Percentiles rank a stretch among this genome's conserved stretches.
These are phyloP conservation scores for Mangifera indica DNA, from an alignment of 345 rosid species.

Conservation along the genomic window DNA sequence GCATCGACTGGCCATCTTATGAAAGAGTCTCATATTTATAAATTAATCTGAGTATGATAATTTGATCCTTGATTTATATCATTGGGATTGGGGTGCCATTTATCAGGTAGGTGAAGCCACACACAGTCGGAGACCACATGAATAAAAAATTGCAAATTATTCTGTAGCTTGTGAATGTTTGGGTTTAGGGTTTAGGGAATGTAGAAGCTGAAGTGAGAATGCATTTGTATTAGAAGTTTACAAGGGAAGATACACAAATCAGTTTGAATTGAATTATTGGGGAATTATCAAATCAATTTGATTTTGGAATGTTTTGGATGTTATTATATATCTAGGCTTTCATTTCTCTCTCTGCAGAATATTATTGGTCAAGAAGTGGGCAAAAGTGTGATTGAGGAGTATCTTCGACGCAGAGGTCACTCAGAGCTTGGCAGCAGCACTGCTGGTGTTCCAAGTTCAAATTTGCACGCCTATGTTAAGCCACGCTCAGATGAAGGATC, in stretches of 20 bases:
- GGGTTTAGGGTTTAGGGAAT: too few relatives aligned
- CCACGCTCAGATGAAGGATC: slow-evolving; percentile 53
- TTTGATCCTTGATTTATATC: background rate
- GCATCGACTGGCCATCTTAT: background rate
- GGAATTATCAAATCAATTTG: background rate
- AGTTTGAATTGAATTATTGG: background rate
- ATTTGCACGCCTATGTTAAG: slow-evolving; percentile 71
- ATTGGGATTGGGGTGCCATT: background rate
- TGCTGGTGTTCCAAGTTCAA: slow-evolving; percentile 42
- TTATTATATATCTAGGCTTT: slow-evolving; percentile 6
- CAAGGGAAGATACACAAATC: background rate
- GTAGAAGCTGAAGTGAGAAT: background rate
- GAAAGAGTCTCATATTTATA: background rate
- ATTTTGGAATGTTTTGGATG: background rate
- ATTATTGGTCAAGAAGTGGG: slow-evolving; percentile 78
- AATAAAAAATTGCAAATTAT: background rate
- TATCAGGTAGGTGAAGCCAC: background rate
- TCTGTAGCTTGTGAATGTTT: background rate
- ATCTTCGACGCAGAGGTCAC: slow-evolving; percentile 68
- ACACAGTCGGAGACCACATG: background rate
- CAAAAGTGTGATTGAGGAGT: slow-evolving; percentile 66
- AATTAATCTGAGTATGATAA: background rate
- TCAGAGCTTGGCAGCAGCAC: slow-evolving; percentile 36
- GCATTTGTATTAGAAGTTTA: slow-evolving; percentile 6
- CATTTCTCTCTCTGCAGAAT: slow-evolving; percentile 51